phyloP scores from a whole-genome alignment of 192 early-diverging fungal genomes.

The Allomyces arbusculus region DNA sequence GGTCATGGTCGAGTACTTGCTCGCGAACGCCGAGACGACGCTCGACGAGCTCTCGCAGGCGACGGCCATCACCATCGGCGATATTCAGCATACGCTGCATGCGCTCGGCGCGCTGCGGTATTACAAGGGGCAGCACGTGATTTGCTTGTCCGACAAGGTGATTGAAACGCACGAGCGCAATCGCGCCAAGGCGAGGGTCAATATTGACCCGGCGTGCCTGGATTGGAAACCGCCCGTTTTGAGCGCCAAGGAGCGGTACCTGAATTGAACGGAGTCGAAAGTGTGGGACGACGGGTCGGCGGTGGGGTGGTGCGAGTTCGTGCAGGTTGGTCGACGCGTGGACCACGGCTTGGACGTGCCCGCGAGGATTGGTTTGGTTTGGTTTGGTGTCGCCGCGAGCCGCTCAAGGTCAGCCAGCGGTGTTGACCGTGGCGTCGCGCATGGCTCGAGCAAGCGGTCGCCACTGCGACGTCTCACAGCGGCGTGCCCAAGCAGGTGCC shows the following conservation, averaged over 20 bases:
- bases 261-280: neutral
- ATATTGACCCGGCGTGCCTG: neutral
- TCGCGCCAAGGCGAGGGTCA: neutral
- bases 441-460: too few species aligned
- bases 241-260: neutral
- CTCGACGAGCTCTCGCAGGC: constrained; percentile 71
- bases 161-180: constrained; percentile 55
- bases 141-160: constrained; percentile 69
- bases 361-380: too few species aligned
- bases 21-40: constrained; percentile 55
- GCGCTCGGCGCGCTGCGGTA: constrained; percentile 73
- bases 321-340: too few species aligned
- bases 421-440: too few species aligned
- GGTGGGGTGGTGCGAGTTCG: too few species aligned
- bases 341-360: too few species aligned
- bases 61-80: constrained; percentile 70
- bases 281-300: too few species aligned
- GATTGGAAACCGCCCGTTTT: neutral
- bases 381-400: too few species aligned
- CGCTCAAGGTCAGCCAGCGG: too few species aligned
- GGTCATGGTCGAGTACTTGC: constrained; percentile 53
- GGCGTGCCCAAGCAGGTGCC: too few species aligned
- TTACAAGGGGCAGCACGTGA: constrained; percentile 73
- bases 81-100: constrained; percentile 80
- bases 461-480: too few species aligned